Evolutionary conservation across 1,284 basidiomycete species (phyloP).

Genomic region (Ceratobasidium sp.): DNA sequence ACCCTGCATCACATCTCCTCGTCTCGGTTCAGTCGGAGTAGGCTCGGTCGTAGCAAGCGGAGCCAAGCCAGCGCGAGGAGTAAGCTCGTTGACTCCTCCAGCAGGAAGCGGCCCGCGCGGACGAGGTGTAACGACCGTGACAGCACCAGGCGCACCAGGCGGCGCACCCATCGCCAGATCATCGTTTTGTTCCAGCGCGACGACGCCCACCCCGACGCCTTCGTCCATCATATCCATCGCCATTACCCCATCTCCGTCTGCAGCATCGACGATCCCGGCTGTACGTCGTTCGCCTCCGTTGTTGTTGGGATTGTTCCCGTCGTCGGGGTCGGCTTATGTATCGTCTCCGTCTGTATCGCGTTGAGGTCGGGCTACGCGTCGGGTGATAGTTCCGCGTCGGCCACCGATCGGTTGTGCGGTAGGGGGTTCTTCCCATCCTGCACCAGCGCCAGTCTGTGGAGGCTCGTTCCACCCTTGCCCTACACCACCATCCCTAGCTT

Average conservation of each 20-base stretch:
- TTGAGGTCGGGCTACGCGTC: constrained; percentile 48
- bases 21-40: constrained; percentile 1
- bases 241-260: constrained; percentile 59
- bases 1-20: background rate
- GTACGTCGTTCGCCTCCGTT: constrained; percentile 57
- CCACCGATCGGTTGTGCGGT: background rate
- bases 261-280: constrained; percentile 64
- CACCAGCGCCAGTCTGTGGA: constrained; percentile 25
- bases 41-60: constrained; percentile 6
- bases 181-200: constrained; percentile 69
- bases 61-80: constrained; percentile 54
- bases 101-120: constrained; percentile 46
- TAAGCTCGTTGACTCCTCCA: constrained; percentile 53
- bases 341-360: constrained; percentile 54
- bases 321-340: constrained; percentile 59
- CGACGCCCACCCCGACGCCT: constrained; percentile 50
- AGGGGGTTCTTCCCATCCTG: constrained; percentile 12
- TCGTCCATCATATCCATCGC: constrained; percentile 47
- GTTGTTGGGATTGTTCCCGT: constrained; percentile 34
- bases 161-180: constrained; percentile 88
- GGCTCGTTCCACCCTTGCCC: background rate
- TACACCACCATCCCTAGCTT: background rate
- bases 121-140: constrained; percentile 45
- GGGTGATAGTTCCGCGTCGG: constrained; percentile 30
- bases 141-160: constrained; percentile 80